Evolutionary conservation across 306 rosid species (phyloP), one percentile per base, ranked within the genome.

Genomic region (Trichosanthes truncata): DNA sequence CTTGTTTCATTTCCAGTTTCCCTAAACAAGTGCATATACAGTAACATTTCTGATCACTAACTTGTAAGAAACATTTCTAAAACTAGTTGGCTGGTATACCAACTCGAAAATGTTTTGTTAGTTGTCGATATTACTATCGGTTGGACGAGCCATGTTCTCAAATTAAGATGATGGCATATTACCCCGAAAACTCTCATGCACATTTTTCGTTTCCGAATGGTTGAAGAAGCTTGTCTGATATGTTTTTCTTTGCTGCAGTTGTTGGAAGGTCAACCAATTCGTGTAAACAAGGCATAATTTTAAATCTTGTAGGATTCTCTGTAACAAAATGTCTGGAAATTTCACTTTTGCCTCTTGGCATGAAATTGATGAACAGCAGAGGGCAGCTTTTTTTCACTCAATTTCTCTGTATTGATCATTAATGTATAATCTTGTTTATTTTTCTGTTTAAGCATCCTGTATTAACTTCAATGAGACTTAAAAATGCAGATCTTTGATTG

Each of bases 221-320:
- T 46, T 78, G 36, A 33, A n/a, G 52, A n/a, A 67, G 63, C 52
- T 76, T 33, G 80, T 59, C 21, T 41, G 57, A 52, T 77, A 33
- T 41, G 20, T 61, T 75, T 29, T 0, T 85, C 43, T 83, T 61
- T 61, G 62, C 29, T 88, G 91, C 96, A 94, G 98, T 79, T 81
- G 79, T 85, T 94, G 66, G 98, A 94, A 88, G 98, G 96, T 56
- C 94, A 90, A 82, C 63, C 65, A 14, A 89, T 94, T 61, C 94
- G 97, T 0, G 98, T 94, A 86, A 94, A 90, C 89, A 92, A 94
- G 87, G 98, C 98, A 10, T 79, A 63, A 14, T 49, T 46, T 35
- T n/a, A n/a, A n/a, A n/a, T n/a, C n/a, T n/a, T 60, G 56, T 41
- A 59, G 73, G 73, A 33, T 55, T 56, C 18, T 68, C 14, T 76